Conservation (phyloP, 1,139 yeast genomes). For the Lodderomyces parapsilosis region DNA sequence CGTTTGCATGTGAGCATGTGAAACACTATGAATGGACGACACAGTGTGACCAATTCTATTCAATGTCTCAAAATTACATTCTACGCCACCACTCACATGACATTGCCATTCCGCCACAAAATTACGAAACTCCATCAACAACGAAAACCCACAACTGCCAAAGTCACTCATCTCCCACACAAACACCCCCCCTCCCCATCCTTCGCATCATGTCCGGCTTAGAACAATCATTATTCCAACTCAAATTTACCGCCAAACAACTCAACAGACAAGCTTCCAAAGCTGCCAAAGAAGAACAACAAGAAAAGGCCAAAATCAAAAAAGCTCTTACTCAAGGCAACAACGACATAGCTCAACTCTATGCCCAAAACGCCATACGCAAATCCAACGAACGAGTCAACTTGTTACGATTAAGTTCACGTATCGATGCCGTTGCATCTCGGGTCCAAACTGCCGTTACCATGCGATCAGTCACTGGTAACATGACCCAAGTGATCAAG, state of each 20-base stretch:
- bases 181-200: not conserved
- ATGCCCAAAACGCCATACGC: constrained; percentile 94
- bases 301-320: constrained; percentile 85
- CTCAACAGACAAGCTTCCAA: constrained; percentile 84
- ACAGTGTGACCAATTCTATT: no score
- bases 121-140: not conserved
- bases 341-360: constrained; percentile 88
- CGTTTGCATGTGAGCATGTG: no score
- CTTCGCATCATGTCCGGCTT: constrained; percentile 39
- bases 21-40: no score
- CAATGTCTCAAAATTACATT: no score
- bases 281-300: constrained; percentile 86
- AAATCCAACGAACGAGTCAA: constrained; percentile 86
- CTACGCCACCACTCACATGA: not conserved
- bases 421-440: constrained; percentile 95
- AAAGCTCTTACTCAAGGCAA: constrained; percentile 86
- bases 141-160: not conserved
- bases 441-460: constrained; percentile 97
- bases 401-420: constrained; percentile 75
- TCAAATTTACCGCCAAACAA: constrained; percentile 89
- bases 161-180: constrained; percentile 1
- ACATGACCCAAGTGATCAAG: constrained; percentile 86
- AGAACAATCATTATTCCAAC: constrained; percentile 48
- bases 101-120: not conserved
- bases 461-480: constrained; percentile 91